Evolutionary conservation across 441 rosid species (phyloP).

Genomic region (Breynia disticha): DNA sequence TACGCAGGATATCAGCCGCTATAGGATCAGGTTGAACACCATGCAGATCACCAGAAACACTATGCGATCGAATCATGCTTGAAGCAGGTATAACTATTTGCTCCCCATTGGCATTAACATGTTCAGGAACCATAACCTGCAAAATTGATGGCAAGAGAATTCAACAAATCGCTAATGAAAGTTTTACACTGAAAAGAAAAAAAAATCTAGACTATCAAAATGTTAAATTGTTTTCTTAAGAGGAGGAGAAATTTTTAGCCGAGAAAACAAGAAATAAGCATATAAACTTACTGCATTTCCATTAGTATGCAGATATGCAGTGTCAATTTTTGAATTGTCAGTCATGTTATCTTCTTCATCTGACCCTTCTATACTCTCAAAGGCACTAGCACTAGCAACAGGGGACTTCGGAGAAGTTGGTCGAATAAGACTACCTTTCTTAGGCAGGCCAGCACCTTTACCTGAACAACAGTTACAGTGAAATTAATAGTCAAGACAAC

Average conservation of each 20-base stretch:
- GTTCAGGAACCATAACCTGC: slow-evolving; percentile 39
- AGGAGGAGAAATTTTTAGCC: slow-evolving; percentile 2
- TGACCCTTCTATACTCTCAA: slow-evolving; percentile 82
- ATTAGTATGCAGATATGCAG: slow-evolving; percentile 51
- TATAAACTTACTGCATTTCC: slow-evolving; percentile 69
- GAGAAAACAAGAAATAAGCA: not conserved
- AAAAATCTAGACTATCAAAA: slow-evolving; percentile 5
- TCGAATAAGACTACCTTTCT: slow-evolving; percentile 60
- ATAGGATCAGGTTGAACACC: slow-evolving; percentile 99
- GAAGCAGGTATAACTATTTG: slow-evolving; percentile 50
- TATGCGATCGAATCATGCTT: slow-evolving; percentile 88
- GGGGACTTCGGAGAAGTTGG: slow-evolving; percentile 95
- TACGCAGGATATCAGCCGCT: slow-evolving; percentile 95
- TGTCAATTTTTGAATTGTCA: slow-evolving; percentile 49
- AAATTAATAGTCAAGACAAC: slow-evolving; percentile 2
- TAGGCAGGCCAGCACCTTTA: slow-evolving; percentile 49
- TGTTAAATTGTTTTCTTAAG: not conserved
- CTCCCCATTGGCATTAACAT: slow-evolving; percentile 50
- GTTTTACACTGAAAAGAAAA: slow-evolving; percentile 1
- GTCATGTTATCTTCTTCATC: slow-evolving; percentile 83
- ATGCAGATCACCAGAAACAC: slow-evolving; percentile 91
- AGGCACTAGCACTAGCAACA: slow-evolving; percentile 79
- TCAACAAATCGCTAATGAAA: slow-evolving; percentile 4
- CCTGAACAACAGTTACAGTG: slow-evolving; percentile 29
- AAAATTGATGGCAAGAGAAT: slow-evolving; percentile 10